phyloP scores from a whole-genome alignment of 2,329 filamentous ascomycete species.

The Hirsutella thompsonii region DNA sequence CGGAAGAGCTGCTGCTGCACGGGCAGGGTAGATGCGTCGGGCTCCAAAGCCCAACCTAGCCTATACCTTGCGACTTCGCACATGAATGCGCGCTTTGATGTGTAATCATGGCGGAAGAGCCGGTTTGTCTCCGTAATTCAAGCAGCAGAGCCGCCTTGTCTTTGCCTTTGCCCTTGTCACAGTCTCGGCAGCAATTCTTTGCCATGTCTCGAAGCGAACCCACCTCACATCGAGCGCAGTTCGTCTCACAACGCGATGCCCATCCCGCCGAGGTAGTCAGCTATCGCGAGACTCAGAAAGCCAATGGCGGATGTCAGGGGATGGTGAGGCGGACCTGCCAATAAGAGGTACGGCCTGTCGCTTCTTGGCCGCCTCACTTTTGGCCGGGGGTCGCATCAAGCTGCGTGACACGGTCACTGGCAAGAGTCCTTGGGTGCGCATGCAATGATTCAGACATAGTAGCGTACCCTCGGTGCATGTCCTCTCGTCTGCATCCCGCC shows the following conservation, averaged over 20 bases:
- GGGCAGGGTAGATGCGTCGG: slow-evolving; percentile 2
- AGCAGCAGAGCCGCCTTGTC: background rate
- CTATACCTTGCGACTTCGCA: background rate
- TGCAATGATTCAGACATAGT: background rate
- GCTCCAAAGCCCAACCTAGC: slow-evolving; percentile 5
- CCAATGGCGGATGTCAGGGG: background rate
- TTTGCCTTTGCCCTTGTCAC: no score
- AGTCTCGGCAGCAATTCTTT: no score
- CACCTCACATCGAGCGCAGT: no score
- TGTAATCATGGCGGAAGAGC: background rate
- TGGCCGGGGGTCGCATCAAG: background rate
- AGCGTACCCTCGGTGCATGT: background rate
- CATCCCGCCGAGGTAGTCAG: no score
- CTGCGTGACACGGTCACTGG: background rate
- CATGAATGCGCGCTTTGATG: background rate
- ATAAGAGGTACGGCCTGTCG: background rate
- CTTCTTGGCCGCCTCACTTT: slow-evolving; percentile 4
- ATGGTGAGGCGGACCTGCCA: background rate
- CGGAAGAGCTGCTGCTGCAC: slow-evolving; percentile 1
- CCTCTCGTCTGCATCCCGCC: slow-evolving; percentile 1
- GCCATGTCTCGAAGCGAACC: no score
- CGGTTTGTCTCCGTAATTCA: background rate
- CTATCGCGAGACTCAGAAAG: no score
- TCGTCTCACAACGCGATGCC: no score
- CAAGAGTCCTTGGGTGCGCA: background rate